phyloP scores from a whole-genome alignment of 768 basidiomycete genomes.

The Lactarius tabidus region DNA sequence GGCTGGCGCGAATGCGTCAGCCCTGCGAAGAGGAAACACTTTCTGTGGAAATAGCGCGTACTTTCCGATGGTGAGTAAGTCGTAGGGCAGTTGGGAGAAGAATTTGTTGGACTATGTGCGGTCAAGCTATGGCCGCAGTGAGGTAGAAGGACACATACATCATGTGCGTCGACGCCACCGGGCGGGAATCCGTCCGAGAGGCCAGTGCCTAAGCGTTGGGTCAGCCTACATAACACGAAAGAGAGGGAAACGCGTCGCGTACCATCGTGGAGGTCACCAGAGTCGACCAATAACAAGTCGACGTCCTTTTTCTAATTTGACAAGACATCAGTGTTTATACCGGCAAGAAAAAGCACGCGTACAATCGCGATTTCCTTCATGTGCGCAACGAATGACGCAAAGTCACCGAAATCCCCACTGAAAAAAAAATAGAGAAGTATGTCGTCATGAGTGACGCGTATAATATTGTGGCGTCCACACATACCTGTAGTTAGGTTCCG shows the following conservation, averaged over 20 bases:
- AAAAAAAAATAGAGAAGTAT: background rate
- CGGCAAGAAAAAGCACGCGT: constrained; percentile 17
- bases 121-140: background rate
- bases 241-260: constrained; percentile 2
- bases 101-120: constrained; percentile 63
- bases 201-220: constrained; percentile 52
- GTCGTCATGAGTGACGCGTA: background rate
- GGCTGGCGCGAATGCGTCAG: constrained; percentile 39
- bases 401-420: constrained; percentile 73
- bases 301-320: constrained; percentile 53
- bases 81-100: constrained; percentile 69
- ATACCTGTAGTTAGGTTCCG: constrained; percentile 72
- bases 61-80: constrained; percentile 84
- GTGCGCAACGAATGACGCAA: constrained; percentile 79
- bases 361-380: constrained; percentile 74
- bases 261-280: constrained; percentile 77
- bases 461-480: constrained; percentile 17
- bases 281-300: constrained; percentile 79
- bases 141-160: constrained; percentile 39
- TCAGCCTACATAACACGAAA: constrained; percentile 10
- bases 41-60: constrained; percentile 34
- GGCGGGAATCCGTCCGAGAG: constrained; percentile 70
- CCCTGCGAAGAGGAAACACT: background rate
- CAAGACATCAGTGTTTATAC: background rate
- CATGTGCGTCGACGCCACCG: constrained; percentile 68